Evolutionary conservation across 2,329 filamentous ascomycete genomes (phyloP).

Genomic region (Pseudopithomyces chartarum): DNA sequence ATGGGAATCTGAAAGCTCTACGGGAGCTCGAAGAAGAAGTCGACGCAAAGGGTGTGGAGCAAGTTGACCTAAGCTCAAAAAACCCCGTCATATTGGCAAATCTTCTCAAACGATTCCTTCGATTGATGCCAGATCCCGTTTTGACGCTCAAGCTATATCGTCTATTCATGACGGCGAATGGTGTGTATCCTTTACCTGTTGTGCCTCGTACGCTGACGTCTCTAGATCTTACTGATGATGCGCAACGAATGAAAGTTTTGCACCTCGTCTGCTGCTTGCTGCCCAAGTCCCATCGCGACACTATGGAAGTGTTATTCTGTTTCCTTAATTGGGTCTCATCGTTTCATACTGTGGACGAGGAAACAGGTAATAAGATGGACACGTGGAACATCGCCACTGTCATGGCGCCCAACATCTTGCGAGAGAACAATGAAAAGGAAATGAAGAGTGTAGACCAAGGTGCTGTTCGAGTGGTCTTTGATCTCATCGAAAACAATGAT

Average conservation of each 20-base stretch:
- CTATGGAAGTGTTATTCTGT: slow-evolving; percentile 90
- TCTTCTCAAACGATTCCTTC: slow-evolving; percentile 90
- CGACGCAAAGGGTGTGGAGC: slow-evolving; percentile 82
- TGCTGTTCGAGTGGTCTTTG: slow-evolving; percentile 90
- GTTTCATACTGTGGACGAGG: slow-evolving; percentile 96
- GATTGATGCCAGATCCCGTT: slow-evolving; percentile 91
- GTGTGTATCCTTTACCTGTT: slow-evolving; percentile 47
- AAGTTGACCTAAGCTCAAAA: slow-evolving; percentile 84
- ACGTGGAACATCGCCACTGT: slow-evolving; percentile 96
- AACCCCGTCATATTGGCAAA: slow-evolving; percentile 93
- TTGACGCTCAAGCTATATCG: slow-evolving; percentile 94
- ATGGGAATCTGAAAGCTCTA: slow-evolving; percentile 94
- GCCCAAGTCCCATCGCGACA: slow-evolving; percentile 90
- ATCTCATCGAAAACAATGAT: slow-evolving; percentile 90
- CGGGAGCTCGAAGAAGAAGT: slow-evolving; percentile 85
- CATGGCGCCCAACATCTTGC: slow-evolving; percentile 93
- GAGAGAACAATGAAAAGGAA: slow-evolving; percentile 61
- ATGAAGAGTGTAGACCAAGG: slow-evolving; percentile 81
- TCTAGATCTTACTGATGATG: slow-evolving; percentile 75
- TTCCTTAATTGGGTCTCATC: slow-evolving; percentile 98
- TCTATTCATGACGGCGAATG: slow-evolving; percentile 88
- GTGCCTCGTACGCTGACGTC: slow-evolving; percentile 18
- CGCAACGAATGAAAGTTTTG: slow-evolving; percentile 80
- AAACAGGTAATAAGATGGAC: slow-evolving; percentile 98
- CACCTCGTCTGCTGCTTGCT: slow-evolving; percentile 91